Evolutionary conservation across 768 basidiomycete species (phyloP).

Genomic region (Suillus luteus): DNA sequence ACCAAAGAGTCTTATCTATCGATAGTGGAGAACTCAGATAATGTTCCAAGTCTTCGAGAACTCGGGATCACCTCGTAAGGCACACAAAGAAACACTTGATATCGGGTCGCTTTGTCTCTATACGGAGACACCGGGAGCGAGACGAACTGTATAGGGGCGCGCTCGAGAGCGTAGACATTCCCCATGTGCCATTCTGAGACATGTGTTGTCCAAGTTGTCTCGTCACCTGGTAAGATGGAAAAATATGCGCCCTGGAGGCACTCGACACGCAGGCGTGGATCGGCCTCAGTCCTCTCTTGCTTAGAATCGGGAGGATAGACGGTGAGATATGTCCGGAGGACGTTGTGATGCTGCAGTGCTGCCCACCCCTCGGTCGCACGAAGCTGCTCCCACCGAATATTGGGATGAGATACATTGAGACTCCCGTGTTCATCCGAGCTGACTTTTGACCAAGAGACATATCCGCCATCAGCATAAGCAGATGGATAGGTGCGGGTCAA

Average conservation of each 20-base stretch:
- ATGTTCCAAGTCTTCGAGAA: neutral
- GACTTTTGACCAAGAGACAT: conserved; percentile 58
- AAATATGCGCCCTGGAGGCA: conserved; percentile 78
- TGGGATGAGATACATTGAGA: conserved; percentile 64
- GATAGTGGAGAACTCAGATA: conserved; percentile 10
- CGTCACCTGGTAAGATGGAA: conserved; percentile 54
- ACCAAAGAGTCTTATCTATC: conserved; percentile 80
- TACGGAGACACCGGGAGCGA: conserved; percentile 48
- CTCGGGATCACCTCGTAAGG: conserved; percentile 68
- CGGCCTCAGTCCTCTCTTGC: conserved; percentile 5
- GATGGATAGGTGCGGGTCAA: conserved; percentile 58
- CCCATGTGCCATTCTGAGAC: conserved; percentile 74
- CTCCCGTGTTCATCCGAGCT: conserved; percentile 44
- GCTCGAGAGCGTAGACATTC: conserved; percentile 77
- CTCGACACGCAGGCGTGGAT: conserved; percentile 57
- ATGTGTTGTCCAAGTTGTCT: conserved; percentile 22
- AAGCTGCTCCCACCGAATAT: conserved; percentile 71
- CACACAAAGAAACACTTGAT: conserved; percentile 74
- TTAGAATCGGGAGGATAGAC: conserved; percentile 46
- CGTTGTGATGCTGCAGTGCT: conserved; percentile 75
- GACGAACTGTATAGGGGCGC: conserved; percentile 49
- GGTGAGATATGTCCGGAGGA: conserved; percentile 66
- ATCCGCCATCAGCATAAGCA: conserved; percentile 58
- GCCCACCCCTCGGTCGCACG: conserved; percentile 87
- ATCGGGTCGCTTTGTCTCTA: conserved; percentile 44